These are phyloP conservation scores for Fusarium concolor DNA, from an alignment of 2,329 filamentous ascomycete genomes.

Conservation along the genomic window DNA sequence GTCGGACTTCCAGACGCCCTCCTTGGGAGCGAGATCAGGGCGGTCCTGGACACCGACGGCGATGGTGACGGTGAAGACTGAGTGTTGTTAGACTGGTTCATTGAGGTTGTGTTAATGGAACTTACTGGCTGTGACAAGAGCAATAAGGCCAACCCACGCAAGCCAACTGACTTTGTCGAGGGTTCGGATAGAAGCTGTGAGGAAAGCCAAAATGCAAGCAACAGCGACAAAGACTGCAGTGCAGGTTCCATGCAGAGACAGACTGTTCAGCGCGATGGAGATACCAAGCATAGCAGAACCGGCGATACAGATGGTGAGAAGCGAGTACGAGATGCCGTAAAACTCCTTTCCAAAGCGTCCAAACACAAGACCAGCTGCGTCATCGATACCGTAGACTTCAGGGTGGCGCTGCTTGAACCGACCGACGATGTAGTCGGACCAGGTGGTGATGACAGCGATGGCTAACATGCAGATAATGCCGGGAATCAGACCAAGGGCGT, in stretches of 20 bases:
- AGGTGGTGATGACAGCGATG: conserved; percentile 59
- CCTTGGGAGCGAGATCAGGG: conserved; percentile 29
- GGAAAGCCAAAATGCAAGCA: conserved; percentile 46
- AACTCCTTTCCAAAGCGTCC: conserved; percentile 59
- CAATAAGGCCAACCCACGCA: conserved; percentile 45
- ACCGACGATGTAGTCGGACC: conserved; percentile 62
- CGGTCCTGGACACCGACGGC: conserved; percentile 41
- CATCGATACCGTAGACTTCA: conserved; percentile 65
- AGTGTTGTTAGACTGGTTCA: background rate
- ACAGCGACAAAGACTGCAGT: conserved; percentile 56
- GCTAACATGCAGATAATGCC: conserved; percentile 57
- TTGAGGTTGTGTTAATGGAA: accelerated
- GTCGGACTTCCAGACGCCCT: conserved; percentile 47
- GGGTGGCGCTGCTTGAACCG: conserved; percentile 64
- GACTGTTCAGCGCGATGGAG: conserved; percentile 55
- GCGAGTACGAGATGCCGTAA: conserved; percentile 52
- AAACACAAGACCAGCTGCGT: conserved; percentile 62
- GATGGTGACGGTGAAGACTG: conserved; percentile 38
- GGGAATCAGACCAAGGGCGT: conserved; percentile 61
- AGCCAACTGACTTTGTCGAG: conserved; percentile 50
- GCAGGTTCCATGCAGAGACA: conserved; percentile 54
- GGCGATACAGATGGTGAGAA: conserved; percentile 49
- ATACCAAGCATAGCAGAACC: conserved; percentile 45
- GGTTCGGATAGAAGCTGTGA: conserved; percentile 49
- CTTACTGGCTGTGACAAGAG: conserved; percentile 33